These are phyloP conservation scores for Marchantia polymorpha DNA, from an alignment of 225 moss, liverwort and hornwort species.

Conservation along the genomic window DNA sequence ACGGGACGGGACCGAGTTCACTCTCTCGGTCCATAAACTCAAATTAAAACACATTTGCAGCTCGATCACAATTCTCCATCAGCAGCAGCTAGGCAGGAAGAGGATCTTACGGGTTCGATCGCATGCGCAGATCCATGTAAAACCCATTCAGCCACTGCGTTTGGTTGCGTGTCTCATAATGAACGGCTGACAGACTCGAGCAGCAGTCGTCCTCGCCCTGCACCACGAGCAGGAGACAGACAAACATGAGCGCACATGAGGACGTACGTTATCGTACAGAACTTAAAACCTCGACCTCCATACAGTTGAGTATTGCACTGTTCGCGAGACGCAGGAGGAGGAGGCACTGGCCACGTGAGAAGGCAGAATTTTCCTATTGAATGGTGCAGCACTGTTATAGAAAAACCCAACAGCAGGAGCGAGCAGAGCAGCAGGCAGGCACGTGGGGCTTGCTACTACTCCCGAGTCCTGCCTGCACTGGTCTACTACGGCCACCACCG, in stretches of 20 bases:
- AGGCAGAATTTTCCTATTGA: background rate
- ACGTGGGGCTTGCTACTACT: no score
- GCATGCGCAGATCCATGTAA: slow-evolving; percentile 5
- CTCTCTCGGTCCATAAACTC: no score
- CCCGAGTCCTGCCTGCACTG: no score
- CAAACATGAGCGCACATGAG: background rate
- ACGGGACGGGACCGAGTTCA: background rate
- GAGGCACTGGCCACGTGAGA: background rate
- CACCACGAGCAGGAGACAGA: background rate
- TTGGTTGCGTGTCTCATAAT: background rate
- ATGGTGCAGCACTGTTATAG: no score
- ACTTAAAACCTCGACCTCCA: background rate
- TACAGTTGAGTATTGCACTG: background rate
- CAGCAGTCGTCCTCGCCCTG: slow-evolving; percentile 3
- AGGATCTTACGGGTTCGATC: slow-evolving; percentile 6
- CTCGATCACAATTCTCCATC: background rate
- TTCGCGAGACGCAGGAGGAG: background rate
- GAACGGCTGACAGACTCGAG: background rate
- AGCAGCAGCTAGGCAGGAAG: background rate
- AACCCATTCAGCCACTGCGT: slow-evolving; percentile 11
- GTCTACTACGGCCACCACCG: no score
- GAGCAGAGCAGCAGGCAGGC: no score
- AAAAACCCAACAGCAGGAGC: no score
- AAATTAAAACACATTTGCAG: background rate
- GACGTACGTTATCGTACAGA: background rate